phyloP scores from a whole-genome alignment of 345 rosid genomes.

The Hypericum androsaemum region DNA sequence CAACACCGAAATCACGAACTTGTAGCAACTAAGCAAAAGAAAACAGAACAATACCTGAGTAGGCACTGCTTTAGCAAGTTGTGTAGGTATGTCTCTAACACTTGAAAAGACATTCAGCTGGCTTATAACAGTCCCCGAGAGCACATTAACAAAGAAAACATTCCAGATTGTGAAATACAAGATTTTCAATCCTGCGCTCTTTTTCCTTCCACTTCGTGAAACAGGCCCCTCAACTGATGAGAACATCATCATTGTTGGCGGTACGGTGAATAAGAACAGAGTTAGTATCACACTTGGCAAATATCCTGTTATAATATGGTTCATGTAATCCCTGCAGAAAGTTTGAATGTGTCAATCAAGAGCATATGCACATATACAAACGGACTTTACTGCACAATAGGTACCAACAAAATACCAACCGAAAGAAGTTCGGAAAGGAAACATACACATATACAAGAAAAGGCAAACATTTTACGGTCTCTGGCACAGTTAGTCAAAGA shows the following conservation, averaged over 20 bases:
- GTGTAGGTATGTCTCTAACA: slow-evolving; percentile 47
- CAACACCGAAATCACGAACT: background rate
- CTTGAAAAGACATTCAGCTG: slow-evolving; percentile 44
- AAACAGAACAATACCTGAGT: slow-evolving; percentile 39
- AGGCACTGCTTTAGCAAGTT: slow-evolving; percentile 71
- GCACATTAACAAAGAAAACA: slow-evolving; percentile 74
- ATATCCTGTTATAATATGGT: slow-evolving; percentile 72
- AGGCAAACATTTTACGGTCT: too few species aligned
- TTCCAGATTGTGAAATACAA: slow-evolving; percentile 89
- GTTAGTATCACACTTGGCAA: slow-evolving; percentile 86
- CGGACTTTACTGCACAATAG: too few species aligned
- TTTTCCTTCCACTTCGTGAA: slow-evolving; percentile 72
- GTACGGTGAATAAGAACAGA: slow-evolving; percentile 56
- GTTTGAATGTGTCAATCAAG: slow-evolving; percentile 4
- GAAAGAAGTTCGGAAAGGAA: too few species aligned
- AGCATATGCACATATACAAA: background rate
- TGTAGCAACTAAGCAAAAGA: background rate
- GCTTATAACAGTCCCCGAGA: slow-evolving; percentile 66
- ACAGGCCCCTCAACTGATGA: slow-evolving; percentile 68
- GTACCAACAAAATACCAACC: too few species aligned
- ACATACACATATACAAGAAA: too few species aligned
- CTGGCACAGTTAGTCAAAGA: too few species aligned
- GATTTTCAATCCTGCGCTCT: slow-evolving; percentile 69
- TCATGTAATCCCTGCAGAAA: slow-evolving; percentile 39
- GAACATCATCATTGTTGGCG: slow-evolving; percentile 84